Evolutionary conservation across 179 eudicot genomes (phyloP), one percentile per base, ranked within the genome.

Genomic region (Spergularia azorica): DNA sequence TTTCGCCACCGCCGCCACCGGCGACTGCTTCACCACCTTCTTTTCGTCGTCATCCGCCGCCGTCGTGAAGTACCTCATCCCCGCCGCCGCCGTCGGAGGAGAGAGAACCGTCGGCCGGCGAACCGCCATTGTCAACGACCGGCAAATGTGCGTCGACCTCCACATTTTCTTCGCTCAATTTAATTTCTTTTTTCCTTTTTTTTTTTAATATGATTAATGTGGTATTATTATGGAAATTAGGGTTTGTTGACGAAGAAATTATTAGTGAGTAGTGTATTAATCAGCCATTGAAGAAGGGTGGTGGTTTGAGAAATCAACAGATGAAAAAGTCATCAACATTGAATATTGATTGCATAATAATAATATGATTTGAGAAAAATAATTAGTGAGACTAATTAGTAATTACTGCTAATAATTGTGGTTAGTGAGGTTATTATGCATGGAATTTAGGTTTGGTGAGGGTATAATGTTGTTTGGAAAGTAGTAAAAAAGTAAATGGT

Each of bases 201-300:
- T n/a, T 0, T 32, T 63, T 26, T 4, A 63, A 3, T 2, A 26
- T 63, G 4, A 63, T 10, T 12, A 18, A 61, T 18, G 39, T 18
- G 26, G 36, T 13, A 17, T 60, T 17, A 5, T 9, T 17, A 5
- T 9, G 32, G 64, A 18, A 18, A 60, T 11, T 67, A 21, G 17
- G 16, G 6, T 64, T 8, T 13, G 9, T 6, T 32, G 43, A 57
- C 54, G 39, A 18, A 46, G 43, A 36, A 26, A 57, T 26, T 16
- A 10, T 5, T 6, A 11, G n/a, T n/a, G n/a, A n/a, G n/a, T 0
- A 55, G 11, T 10, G 18, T n/a, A 21, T 80, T 50, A 80, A 58
- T 76, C 77, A 12, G 77, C 74, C 80, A 80, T 80, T 61, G 72
- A 60, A 60, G 75, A 68, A 62, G 54, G 52, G 70, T 70, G 74